A percentile compares a stretch with the other conserved stretches of the same genome.
Evolutionary conservation across 2,329 filamentous ascomycete genomes (phyloP).

Genomic region (Exophiala lecanii-corni): DNA sequence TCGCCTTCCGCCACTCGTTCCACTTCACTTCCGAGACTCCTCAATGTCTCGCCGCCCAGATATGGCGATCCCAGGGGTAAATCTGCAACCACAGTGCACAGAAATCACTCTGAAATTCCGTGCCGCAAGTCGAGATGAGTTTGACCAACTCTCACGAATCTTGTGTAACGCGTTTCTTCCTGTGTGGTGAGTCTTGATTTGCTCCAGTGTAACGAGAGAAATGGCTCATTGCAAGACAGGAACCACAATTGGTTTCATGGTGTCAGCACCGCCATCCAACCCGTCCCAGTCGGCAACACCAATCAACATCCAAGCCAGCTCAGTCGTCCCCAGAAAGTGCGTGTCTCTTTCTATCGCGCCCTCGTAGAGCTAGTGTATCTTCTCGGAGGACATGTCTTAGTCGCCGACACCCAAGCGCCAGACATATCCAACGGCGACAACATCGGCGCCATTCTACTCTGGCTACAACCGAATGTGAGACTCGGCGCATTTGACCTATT

Average conservation of each 20-base stretch:
- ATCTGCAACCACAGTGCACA: no score
- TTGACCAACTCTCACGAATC: conserved; percentile 17
- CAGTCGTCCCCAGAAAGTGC: conserved; percentile 10
- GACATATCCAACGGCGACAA: conserved; percentile 1
- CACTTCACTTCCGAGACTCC: no score
- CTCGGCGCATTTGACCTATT: conserved; percentile 7
- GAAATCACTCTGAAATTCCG: conserved; percentile 6
- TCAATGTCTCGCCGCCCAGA: no score
- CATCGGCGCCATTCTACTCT: conserved; percentile 16
- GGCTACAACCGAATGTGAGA: conserved; percentile 13
- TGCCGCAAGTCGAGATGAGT: conserved; percentile 8
- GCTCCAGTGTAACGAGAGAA: neutral
- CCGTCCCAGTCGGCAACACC: conserved; percentile 9
- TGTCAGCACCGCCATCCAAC: conserved; percentile 8
- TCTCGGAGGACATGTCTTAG: conserved; percentile 11
- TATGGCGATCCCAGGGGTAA: no score
- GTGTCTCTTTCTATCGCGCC: conserved; percentile 15
- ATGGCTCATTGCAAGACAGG: conserved; percentile 7
- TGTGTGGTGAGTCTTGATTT: conserved; percentile 11
- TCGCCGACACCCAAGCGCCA: conserved; percentile 8
- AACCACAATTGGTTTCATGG: conserved; percentile 22
- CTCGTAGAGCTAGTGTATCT: conserved; percentile 11
- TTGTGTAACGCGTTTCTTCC: conserved; percentile 21
- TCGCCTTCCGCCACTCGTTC: no score
- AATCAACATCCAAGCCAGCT: conserved; percentile 5